phyloP scores from a whole-genome alignment of 2,329 filamentous ascomycete species.

The Dichotomopilus funicola region DNA sequence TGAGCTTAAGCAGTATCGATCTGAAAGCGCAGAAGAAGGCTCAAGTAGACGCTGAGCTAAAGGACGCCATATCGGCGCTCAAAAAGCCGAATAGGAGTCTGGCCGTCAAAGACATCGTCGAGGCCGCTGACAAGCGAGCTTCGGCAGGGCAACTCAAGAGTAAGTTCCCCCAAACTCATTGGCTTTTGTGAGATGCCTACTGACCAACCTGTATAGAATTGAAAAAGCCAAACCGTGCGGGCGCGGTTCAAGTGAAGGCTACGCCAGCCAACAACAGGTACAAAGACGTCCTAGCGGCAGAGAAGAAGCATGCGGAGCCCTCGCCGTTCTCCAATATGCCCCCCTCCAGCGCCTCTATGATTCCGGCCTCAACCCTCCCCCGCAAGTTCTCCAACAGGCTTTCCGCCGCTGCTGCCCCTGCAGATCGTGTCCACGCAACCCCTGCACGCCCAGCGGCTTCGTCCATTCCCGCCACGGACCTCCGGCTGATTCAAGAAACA shows the following conservation, averaged over 20 bases:
- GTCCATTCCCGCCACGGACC: background rate
- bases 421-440: constrained; percentile 23
- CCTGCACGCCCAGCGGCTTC: constrained; percentile 18
- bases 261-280: constrained; percentile 51
- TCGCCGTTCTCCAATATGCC: constrained; percentile 36
- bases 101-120: constrained; percentile 59
- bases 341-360: constrained; percentile 24
- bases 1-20: constrained; percentile 43
- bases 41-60: constrained; percentile 61
- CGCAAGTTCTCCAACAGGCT: constrained; percentile 18
- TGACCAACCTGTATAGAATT: constrained; percentile 35
- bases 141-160: constrained; percentile 43
- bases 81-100: constrained; percentile 70
- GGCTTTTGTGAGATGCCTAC: background rate
- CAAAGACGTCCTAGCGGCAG: constrained; percentile 40
- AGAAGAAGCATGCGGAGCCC: constrained; percentile 12
- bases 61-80: constrained; percentile 65
- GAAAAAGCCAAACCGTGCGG: constrained; percentile 42
- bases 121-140: constrained; percentile 58
- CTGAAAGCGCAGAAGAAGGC: constrained; percentile 59
- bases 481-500: constrained; percentile 7
- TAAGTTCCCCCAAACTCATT: constrained; percentile 31
- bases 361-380: constrained; percentile 25
- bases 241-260: constrained; percentile 47
- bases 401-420: constrained; percentile 10